A percentile compares a stretch with the other conserved stretches of the same genome.
These are phyloP conservation scores for Sicyos edulis DNA, from an alignment of 306 rosid species.

Conservation along the genomic window DNA sequence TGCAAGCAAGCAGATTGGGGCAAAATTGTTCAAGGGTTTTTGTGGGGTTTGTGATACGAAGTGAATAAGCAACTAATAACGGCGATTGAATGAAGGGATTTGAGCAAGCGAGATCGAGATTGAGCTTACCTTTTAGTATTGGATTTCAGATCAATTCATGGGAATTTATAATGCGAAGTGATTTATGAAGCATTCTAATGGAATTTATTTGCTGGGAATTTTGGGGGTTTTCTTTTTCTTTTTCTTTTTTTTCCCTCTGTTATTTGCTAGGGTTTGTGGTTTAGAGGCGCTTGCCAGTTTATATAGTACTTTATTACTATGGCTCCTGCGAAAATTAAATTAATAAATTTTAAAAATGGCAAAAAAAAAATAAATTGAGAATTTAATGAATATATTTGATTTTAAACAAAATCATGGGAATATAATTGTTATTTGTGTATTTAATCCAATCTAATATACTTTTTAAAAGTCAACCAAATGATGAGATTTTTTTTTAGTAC, in stretches of 20 bases:
- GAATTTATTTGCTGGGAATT: slow-evolving; percentile 22
- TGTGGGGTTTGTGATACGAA: slow-evolving; percentile 6
- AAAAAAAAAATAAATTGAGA: too few species aligned
- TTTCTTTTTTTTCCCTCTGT: background rate
- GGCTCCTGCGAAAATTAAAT: background rate
- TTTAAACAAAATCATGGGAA: too few species aligned
- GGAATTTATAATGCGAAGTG: slow-evolving; percentile 25
- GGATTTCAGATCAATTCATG: slow-evolving; percentile 32
- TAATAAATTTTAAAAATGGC: background rate
- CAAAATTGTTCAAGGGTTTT: slow-evolving; percentile 11
- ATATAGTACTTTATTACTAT: background rate
- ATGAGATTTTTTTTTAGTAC: too few species aligned
- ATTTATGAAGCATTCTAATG: background rate
- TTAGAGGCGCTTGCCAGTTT: background rate
- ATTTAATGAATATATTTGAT: too few species aligned
- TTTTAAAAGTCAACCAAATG: too few species aligned
- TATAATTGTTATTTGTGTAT: too few species aligned
- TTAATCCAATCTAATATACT: too few species aligned
- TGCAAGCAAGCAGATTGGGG: background rate
- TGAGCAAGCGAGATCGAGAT: slow-evolving; percentile 15
- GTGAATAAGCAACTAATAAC: background rate
- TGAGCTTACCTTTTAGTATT: slow-evolving; percentile 30
- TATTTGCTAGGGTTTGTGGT: slow-evolving; percentile 21
- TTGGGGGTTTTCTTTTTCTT: background rate
- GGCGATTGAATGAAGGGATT: background rate